Base-by-base conservation (phyloP, 352 stramenopile genomes). In the Blastocystis sp. region DNA sequence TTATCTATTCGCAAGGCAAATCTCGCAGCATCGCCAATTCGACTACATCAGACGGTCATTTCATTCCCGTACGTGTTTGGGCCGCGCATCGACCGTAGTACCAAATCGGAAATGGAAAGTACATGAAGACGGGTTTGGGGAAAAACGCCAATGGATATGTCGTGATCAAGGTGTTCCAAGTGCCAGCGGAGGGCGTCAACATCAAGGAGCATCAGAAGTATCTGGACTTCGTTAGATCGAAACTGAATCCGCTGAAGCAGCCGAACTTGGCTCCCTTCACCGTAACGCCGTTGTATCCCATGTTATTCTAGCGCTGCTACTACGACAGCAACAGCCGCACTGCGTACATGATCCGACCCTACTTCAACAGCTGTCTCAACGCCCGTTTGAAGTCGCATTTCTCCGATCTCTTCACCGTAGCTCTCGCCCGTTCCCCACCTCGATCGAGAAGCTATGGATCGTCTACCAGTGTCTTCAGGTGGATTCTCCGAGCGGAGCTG, bases 381-480 rank as follows among this genome's bases (percentile, higher is more conserved):
- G 71, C 71, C 10, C 71, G 71, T n/a, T 60, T 81, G 40, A 81
- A 81, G 71, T 81, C 24, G 17, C 9, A 17, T 3, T 48, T 21
- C 4, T 11, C 28, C 4, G 10, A 45, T 40, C 1, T 38, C 43
- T 40, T 77, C n/a, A 81, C 21, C 2, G 24, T 64, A 81, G 71
- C 40, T 81, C 95, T 19, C 91, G 95, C 19, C 96, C 96, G 54
- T 98, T 98, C 89, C 90, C 98, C 38, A 96, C 93, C 7, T 92
- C 92, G 87, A 92, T 97, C 80, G 95, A 98, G 91, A 98, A 98
- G 91, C 95, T 96, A 45, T 99, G 95, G 95, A 96, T 99, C 68
- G 92, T 94, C 4, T 98, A 97, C 91, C 97, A 98, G 90, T 92
- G 98, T 70, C 89, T 81, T 63, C 42, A 81, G 43, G 71, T 81